These are phyloP conservation scores for Cajanus cajan DNA, from an alignment of 306 rosid species.

Conservation along the genomic window DNA sequence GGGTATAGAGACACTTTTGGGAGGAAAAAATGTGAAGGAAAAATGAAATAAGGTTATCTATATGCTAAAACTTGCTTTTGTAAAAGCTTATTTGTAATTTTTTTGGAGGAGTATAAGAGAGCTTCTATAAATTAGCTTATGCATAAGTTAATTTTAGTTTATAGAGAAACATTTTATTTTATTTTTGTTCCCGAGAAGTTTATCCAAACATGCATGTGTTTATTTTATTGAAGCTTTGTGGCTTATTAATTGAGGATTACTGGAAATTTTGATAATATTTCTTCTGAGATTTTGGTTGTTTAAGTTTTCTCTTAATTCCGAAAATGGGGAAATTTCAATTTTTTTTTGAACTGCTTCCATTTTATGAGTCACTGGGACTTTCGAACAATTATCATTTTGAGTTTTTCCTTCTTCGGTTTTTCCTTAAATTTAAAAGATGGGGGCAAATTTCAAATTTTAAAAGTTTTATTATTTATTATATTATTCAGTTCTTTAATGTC, in stretches of 20 bases:
- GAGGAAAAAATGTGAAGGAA: too few relatives aligned
- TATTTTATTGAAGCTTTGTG: background rate
- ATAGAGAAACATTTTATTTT: too few relatives aligned
- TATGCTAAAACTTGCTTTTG: too few relatives aligned
- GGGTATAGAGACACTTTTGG: too few relatives aligned
- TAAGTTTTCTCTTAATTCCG: background rate
- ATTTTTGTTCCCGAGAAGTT: too few relatives aligned
- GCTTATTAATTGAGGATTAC: background rate
- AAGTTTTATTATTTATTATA: background rate
- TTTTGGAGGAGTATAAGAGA: too few relatives aligned
- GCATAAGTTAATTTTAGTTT: too few relatives aligned
- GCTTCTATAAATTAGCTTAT: too few relatives aligned
- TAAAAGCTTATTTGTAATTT: too few relatives aligned
- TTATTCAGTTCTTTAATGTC: background rate
- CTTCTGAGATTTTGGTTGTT: background rate
- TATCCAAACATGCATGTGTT: too few relatives aligned
- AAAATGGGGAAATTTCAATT: background rate
- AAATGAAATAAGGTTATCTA: too few relatives aligned
- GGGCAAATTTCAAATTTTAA: background rate
- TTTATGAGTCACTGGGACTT: background rate
- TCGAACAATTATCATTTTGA: background rate
- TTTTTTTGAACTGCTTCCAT: background rate
- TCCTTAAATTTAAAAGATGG: background rate
- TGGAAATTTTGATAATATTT: background rate
- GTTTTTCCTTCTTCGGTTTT: background rate